These are phyloP conservation scores for Cutaneotrichosporon daszewskae DNA, from an alignment of 1,284 basidiomycete species.

Conservation along the genomic window DNA sequence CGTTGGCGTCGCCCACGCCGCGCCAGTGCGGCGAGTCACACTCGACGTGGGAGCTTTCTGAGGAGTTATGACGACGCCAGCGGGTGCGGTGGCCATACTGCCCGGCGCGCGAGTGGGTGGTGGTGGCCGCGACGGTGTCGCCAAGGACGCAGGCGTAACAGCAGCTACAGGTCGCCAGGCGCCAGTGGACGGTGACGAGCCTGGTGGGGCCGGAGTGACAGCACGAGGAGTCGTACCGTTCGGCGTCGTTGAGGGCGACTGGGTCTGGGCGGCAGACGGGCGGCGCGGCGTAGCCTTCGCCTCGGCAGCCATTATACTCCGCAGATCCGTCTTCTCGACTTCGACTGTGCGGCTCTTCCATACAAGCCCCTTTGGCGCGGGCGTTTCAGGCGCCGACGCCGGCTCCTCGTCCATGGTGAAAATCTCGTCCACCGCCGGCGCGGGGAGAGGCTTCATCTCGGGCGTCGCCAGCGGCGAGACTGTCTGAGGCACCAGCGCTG, in stretches of 20 bases:
- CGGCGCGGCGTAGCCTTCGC: conserved; percentile 19
- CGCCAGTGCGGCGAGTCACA: conserved; percentile 5
- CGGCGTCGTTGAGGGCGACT: conserved; percentile 1
- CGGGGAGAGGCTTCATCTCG: conserved; percentile 24
- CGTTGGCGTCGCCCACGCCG: conserved; percentile 17
- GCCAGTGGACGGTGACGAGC: neutral
- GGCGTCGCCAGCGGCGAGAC: conserved; percentile 8
- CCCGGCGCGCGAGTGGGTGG: conserved; percentile 12
- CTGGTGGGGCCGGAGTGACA: neutral
- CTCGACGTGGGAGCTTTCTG: neutral
- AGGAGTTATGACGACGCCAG: conserved; percentile 13
- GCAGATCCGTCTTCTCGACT: conserved; percentile 62
- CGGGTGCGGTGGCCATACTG: conserved; percentile 11
- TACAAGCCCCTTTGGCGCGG: conserved; percentile 49
- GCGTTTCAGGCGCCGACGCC: conserved; percentile 47
- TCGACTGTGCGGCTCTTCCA: conserved; percentile 52
- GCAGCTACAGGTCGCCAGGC: conserved; percentile 31
- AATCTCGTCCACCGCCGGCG: conserved; percentile 38
- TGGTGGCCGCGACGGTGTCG: conserved; percentile 27
- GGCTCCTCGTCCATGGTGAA: conserved; percentile 50
- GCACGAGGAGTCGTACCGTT: neutral
- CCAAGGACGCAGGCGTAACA: conserved; percentile 26
- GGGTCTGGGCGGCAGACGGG: conserved; percentile 5
- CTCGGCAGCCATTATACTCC: conserved; percentile 68
- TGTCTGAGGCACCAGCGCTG: conserved; percentile 53